phyloP scores from a whole-genome alignment of 225 moss, liverwort and hornwort genomes.

The Asterella californica region DNA sequence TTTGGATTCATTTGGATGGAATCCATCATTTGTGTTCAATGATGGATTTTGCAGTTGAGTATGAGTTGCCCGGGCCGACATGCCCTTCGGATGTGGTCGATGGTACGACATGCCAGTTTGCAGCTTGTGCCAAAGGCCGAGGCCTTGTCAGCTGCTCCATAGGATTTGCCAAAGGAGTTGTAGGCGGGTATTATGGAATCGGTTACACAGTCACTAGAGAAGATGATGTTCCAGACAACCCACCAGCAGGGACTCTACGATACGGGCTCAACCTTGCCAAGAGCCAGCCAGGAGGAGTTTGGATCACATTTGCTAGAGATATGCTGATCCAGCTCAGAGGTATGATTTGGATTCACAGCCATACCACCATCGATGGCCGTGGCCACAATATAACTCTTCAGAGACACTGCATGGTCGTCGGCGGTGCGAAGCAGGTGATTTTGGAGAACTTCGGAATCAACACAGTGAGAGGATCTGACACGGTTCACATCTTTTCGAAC shows the following conservation, averaged over 20 bases:
- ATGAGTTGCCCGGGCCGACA: not conserved
- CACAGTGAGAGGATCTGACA: slow-evolving; percentile 66
- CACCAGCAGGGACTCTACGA: slow-evolving; percentile 51
- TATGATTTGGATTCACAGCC: slow-evolving; percentile 79
- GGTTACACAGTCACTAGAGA: slow-evolving; percentile 52
- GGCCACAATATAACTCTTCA: slow-evolving; percentile 59
- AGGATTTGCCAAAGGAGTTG: slow-evolving; percentile 69
- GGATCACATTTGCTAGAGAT: slow-evolving; percentile 62
- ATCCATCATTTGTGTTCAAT: too few relatives aligned
- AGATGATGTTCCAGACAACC: slow-evolving; percentile 54
- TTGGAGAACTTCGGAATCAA: slow-evolving; percentile 82
- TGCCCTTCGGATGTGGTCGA: slow-evolving; percentile 31
- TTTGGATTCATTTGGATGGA: too few relatives aligned
- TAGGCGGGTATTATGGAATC: slow-evolving; percentile 61
- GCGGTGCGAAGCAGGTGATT: slow-evolving; percentile 46
- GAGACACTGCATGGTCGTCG: slow-evolving; percentile 38
- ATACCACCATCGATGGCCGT: slow-evolving; percentile 79
- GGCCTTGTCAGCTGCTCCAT: slow-evolving; percentile 53
- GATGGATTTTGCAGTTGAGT: not conserved
- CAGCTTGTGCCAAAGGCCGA: slow-evolving; percentile 57
- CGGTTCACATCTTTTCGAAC: slow-evolving; percentile 66
- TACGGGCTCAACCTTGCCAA: slow-evolving; percentile 69
- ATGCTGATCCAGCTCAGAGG: slow-evolving; percentile 56
- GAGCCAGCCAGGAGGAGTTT: slow-evolving; percentile 53
- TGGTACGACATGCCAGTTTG: slow-evolving; percentile 74